Evolutionary conservation across 345 rosid species (phyloP).

Genomic region (Salix purpurea): DNA sequence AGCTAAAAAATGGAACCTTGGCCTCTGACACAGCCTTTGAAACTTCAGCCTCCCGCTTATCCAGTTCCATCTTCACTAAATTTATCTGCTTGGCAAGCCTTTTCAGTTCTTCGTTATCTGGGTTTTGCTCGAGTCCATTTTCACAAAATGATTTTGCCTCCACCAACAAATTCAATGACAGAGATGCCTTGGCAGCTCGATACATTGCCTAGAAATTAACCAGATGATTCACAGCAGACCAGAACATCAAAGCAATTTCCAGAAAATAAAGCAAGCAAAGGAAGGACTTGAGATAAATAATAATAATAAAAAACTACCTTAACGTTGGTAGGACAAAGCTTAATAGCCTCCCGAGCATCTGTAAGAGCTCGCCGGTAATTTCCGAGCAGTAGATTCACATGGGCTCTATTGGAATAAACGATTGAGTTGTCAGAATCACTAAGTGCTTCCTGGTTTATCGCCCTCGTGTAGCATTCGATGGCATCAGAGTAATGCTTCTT

Average conservation of each 20-base stretch:
- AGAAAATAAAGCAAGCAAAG: not conserved
- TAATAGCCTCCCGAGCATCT: slow-evolving; percentile 75
- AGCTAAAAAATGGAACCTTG: slow-evolving; percentile 48
- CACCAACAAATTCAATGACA: slow-evolving; percentile 51
- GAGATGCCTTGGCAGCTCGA: slow-evolving; percentile 85
- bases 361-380: slow-evolving; percentile 71
- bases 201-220: slow-evolving; percentile 50
- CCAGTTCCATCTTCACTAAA: slow-evolving; percentile 53
- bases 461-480: slow-evolving; percentile 71
- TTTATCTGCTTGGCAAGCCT: slow-evolving; percentile 54
- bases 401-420: slow-evolving; percentile 77
- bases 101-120: slow-evolving; percentile 62
- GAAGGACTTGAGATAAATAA: not conserved
- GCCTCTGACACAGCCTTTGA: slow-evolving; percentile 56
- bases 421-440: slow-evolving; percentile 58
- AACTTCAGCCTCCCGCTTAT: slow-evolving; percentile 51
- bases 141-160: slow-evolving; percentile 57
- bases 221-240: not conserved
- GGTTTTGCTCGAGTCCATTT: slow-evolving; percentile 55
- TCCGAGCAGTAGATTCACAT: slow-evolving; percentile 75
- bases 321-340: slow-evolving; percentile 44
- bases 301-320: slow-evolving; percentile 45
- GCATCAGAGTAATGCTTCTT: slow-evolving; percentile 80
- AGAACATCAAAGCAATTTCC: not conserved
- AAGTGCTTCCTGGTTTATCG: slow-evolving; percentile 59